These are phyloP conservation scores for Alloteropsis semialata DNA, from an alignment of 176 grass and related monocot genomes.

Conservation along the genomic window DNA sequence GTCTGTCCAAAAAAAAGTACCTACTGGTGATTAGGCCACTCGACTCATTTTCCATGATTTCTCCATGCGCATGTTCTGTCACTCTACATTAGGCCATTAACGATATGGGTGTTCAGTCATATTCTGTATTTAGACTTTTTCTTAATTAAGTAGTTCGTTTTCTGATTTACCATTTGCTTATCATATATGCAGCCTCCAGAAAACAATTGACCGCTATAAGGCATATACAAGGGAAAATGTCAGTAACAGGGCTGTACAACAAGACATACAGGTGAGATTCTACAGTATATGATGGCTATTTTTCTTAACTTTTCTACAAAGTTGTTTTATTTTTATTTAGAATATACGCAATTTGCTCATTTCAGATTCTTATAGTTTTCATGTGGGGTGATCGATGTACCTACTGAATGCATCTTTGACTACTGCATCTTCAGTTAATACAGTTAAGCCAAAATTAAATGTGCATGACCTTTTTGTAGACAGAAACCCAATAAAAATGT, in stretches of 20 bases:
- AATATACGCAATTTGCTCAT: conserved; percentile 5
- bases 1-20: neutral
- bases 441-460: neutral
- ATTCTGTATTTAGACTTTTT: neutral
- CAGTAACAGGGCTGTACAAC: conserved; percentile 34
- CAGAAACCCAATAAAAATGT: neutral
- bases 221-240: conserved; percentile 38
- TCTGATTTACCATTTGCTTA: conserved; percentile 4
- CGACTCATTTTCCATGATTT: neutral
- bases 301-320: neutral
- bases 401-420: neutral
- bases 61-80: neutral
- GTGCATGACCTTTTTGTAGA: neutral
- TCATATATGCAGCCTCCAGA: conserved; percentile 41
- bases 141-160: neutral
- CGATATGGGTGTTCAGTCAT: neutral
- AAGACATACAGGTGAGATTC: conserved; percentile 49
- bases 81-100: neutral
- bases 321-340: neutral
- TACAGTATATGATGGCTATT: neutral
- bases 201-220: conserved; percentile 61
- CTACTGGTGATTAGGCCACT: neutral
- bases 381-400: neutral
- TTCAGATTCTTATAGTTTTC: neutral
- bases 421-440: neutral